phyloP scores from a whole-genome alignment of 2,329 filamentous ascomycete species.

The Pestalotiopsis sp. region DNA sequence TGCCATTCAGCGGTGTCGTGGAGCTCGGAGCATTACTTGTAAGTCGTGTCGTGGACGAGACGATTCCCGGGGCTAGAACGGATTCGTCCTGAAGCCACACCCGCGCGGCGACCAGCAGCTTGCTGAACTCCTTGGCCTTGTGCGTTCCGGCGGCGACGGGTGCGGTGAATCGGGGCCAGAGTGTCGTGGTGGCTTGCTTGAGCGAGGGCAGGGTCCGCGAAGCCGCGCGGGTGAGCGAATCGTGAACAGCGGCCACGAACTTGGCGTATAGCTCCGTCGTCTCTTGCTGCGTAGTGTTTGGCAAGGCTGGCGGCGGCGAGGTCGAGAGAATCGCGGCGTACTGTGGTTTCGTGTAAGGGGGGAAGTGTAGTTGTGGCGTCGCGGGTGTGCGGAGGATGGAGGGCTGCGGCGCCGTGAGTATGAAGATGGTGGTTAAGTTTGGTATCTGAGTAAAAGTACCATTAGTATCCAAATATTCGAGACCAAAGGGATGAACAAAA shows the following conservation, averaged over 20 bases:
- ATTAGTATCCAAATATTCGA: conserved; percentile 9
- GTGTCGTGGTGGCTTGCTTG: conserved; percentile 65
- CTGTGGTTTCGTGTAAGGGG: conserved; percentile 80
- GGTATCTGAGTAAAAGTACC: conserved; percentile 63
- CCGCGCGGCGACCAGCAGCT: conserved; percentile 73
- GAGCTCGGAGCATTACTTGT: neutral
- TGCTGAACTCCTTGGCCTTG: conserved; percentile 78
- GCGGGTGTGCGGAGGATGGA: conserved; percentile 61
- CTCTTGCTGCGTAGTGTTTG: conserved; percentile 53
- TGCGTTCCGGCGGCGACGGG: conserved; percentile 77
- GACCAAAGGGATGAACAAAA: neutral
- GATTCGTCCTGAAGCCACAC: conserved; percentile 72
- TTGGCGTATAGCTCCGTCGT: conserved; percentile 75
- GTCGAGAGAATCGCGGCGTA: conserved; percentile 72
- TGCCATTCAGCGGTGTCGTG: conserved; percentile 2
- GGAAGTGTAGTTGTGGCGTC: conserved; percentile 78
- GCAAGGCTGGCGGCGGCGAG: conserved; percentile 45
- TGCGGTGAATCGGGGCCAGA: conserved; percentile 85
- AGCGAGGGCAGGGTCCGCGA: conserved; percentile 79
- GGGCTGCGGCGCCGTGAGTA: conserved; percentile 49
- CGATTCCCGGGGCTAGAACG: conserved; percentile 67
- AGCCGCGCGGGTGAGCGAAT: conserved; percentile 79
- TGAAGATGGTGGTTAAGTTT: conserved; percentile 69
- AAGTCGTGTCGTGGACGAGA: conserved; percentile 29
- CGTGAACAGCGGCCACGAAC: conserved; percentile 84